Base-by-base conservation (phyloP, 1,139 yeast species). In the Magnusiomyces sp. region DNA sequence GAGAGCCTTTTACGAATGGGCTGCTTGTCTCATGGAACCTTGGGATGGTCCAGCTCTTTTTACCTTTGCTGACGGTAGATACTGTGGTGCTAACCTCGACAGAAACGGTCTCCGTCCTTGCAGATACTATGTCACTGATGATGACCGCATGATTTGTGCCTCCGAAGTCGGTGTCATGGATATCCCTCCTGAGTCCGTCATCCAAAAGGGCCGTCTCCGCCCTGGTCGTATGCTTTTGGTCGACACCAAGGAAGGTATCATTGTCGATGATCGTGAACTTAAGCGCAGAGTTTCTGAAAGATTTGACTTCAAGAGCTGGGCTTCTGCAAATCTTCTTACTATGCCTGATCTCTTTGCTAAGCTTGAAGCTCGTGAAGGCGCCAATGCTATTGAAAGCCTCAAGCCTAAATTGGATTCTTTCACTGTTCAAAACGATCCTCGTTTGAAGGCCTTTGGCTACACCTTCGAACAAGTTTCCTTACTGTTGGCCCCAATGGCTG, bases 41-140 rank as follows among this genome's bases (percentile, higher is more conserved):
- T 92, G 98, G 98, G 98, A 92, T 71, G 98, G 98, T 59, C 98
- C 98, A 37, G 97, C 97, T 40, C 75, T 92, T 61, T 87, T 92
- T 73, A 89, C 95, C 36, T 92, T 92, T 70, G 94, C 97, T 37
- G 97, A 92, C 68, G 97, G 95, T 58, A 79, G 97, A 63, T 92
- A 87, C 76, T 88, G 97, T 72, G 98, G 98, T 72, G 98, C 98
- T 49, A 90, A 90, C 67, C 77, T 92, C 60, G 98, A 92, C 71
- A 81, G 98, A 72, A 92, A 92, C 67, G 98, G 98, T 58, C 78
- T 92, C 63, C 84, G 98, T 72, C 98, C 98, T 45, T 92, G 98
- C 73, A 88, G 98, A 69, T 92, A 87, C 75, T 92, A 92, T 68
- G 83, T 92, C 58, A 90, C 97, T 46, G 85, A 83, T 61, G 97